Evolutionary conservation across 768 basidiomycete species (phyloP), one percentile per base, ranked within the genome.

Genomic region (Cystofilobasidium macerans): DNA sequence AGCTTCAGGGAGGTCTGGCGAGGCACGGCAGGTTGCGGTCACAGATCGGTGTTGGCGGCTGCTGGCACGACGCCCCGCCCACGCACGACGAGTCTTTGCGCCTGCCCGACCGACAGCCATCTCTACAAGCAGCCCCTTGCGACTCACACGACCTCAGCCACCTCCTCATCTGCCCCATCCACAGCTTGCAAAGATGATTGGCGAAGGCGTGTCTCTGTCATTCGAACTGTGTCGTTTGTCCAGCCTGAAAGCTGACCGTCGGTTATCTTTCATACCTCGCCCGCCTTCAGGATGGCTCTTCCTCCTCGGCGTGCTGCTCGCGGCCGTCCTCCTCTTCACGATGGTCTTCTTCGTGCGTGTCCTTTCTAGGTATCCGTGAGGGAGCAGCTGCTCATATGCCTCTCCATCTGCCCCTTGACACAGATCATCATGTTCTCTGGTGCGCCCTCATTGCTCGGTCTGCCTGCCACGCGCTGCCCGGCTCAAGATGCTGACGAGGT

Each of bases 371-470:
- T 57, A 28, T 18, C 38, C 38, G 8, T 40, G 38, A 40, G 16
- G 38, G 1, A 30, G 26, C 18, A n/a, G 30, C 33, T 22, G 11
- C 35, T 1, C 38, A 40, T 40, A 16, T 32, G 32, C 6, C 40
- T 0, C 38, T 3, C 51, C 30, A 12, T n/a, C n/a, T n/a, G n/a
- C n/a, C 14, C 20, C 12, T 36, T 62, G 16, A 33, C 35, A 6
- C 69, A 98, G 94, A 97, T 99, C 74, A 98, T 99, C 81, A 98
- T 97, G 94, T 98, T 98, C 81, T 95, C 92, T 51, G 95, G 66
- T 68, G 13, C 51, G 60, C 58, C 24, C 28, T 18, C 40, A n/a
- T 4, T 24, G 54, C 54, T 32, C 20, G 18, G 16, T 3, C 26
- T 3, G 54, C 20, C 36, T 5, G 7, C 9, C 11, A 13, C n/a